Evolutionary conservation across 2,329 filamentous ascomycete species (phyloP).

Genomic region (Emericellopsis cladophorae): DNA sequence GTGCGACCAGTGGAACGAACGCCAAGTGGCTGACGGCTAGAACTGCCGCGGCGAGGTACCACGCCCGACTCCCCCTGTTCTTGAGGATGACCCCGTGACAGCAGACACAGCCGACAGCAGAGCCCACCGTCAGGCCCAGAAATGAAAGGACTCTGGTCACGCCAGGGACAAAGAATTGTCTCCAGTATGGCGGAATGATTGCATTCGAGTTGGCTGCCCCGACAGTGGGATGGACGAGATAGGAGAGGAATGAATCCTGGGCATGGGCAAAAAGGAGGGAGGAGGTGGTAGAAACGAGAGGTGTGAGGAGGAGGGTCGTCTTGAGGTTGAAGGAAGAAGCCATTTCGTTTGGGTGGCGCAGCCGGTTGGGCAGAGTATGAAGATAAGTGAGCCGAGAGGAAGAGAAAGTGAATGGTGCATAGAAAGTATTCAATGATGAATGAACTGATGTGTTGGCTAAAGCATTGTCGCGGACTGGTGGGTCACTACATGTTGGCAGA

Average conservation of each 20-base stretch:
- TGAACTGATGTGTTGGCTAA: too few relatives aligned
- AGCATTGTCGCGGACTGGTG: too few relatives aligned
- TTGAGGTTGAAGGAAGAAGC: slow-evolving; percentile 22
- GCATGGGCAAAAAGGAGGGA: slow-evolving; percentile 30
- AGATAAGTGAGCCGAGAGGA: too few relatives aligned
- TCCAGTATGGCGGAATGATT: slow-evolving; percentile 29
- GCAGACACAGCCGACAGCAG: slow-evolving; percentile 13
- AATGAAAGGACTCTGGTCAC: slow-evolving; percentile 18
- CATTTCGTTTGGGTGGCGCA: slow-evolving; percentile 11
- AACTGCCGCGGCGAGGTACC: slow-evolving; percentile 18
- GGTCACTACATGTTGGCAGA: too few relatives aligned
- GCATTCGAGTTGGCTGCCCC: slow-evolving; percentile 11
- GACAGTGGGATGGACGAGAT: slow-evolving; percentile 14
- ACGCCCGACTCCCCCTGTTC: slow-evolving; percentile 11
- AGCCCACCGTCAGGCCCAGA: slow-evolving; percentile 18
- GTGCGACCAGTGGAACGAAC: slow-evolving; percentile 19
- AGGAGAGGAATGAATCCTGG: slow-evolving; percentile 27
- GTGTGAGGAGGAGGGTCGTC: slow-evolving; percentile 25
- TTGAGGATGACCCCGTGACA: slow-evolving; percentile 9
- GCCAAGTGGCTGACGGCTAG: slow-evolving; percentile 18
- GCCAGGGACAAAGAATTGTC: slow-evolving; percentile 23
- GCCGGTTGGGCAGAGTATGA: too few relatives aligned
- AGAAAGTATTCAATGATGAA: too few relatives aligned
- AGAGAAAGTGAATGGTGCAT: too few relatives aligned
- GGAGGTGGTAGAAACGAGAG: slow-evolving; percentile 32